Percentiles rank a stretch among this genome's conserved stretches.
phyloP scores from a whole-genome alignment of 441 rosid genomes.

The Adansonia rubrostipa region DNA sequence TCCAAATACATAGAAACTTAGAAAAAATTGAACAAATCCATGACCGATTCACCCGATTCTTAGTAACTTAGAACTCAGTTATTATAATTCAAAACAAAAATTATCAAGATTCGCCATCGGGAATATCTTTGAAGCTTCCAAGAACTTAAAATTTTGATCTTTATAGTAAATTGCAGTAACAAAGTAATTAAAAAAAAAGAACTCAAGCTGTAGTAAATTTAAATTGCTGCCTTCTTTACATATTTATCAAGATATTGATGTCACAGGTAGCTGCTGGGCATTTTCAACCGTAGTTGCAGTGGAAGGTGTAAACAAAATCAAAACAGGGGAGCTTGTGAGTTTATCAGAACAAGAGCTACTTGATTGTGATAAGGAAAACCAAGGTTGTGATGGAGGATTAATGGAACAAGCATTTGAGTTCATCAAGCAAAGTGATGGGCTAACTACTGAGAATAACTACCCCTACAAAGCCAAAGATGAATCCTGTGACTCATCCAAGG shows the following conservation, averaged over 20 bases:
- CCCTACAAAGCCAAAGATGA: slow-evolving; percentile 50
- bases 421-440: slow-evolving; percentile 47
- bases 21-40: too few species aligned
- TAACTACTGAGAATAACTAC: slow-evolving; percentile 52
- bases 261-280: slow-evolving; percentile 50
- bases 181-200: background rate
- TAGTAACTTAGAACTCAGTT: too few species aligned
- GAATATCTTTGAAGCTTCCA: background rate
- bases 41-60: too few species aligned
- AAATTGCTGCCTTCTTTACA: background rate
- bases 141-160: background rate
- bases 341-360: slow-evolving; percentile 48
- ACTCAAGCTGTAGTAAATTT: too few species aligned
- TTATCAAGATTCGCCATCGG: background rate
- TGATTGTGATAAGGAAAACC: slow-evolving; percentile 38
- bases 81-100: background rate
- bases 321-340: slow-evolving; percentile 37
- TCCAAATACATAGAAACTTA: too few species aligned
- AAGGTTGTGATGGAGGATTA: slow-evolving; percentile 47
- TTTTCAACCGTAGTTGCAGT: slow-evolving; percentile 46
- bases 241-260: background rate
- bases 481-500: slow-evolving; percentile 46
- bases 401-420: slow-evolving; percentile 49
- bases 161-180: background rate
- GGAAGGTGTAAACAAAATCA: slow-evolving; percentile 47